Percentiles rank a stretch among this genome's conserved stretches.
Conservation (phyloP, 768 basidiomycete genomes). For the Kwoniella sp. region DNA sequence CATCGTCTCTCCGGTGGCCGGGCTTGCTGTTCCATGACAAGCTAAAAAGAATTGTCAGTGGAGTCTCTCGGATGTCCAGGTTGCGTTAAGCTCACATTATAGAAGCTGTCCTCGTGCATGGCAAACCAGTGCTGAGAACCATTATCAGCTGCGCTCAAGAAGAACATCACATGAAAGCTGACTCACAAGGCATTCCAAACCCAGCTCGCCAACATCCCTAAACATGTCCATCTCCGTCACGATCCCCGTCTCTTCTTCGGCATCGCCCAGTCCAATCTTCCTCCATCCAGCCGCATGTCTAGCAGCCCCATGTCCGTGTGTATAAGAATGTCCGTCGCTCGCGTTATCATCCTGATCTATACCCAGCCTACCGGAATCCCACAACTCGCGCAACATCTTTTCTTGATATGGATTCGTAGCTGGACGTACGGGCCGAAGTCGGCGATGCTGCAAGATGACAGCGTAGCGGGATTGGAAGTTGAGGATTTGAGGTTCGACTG, state of each 20-base stretch:
- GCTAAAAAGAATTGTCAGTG: constrained; percentile 26
- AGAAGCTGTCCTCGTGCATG: constrained; percentile 43
- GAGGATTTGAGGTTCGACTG: constrained; percentile 45
- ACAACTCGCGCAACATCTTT: constrained; percentile 44
- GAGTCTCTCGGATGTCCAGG: not conserved
- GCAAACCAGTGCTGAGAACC: constrained; percentile 39
- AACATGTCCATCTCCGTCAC: constrained; percentile 40
- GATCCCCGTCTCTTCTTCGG: constrained; percentile 14
- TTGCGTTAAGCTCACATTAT: constrained; percentile 29
- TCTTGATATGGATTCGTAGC: constrained; percentile 33
- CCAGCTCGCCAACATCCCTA: constrained; percentile 44
- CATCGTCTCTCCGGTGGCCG: constrained; percentile 33
- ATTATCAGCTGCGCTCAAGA: not conserved
- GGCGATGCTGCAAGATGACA: constrained; percentile 33
- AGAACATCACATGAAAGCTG: not conserved
- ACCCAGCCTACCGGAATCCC: constrained; percentile 28
- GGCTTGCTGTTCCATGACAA: constrained; percentile 44
- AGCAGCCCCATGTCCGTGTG: constrained; percentile 2
- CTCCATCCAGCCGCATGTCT: constrained; percentile 37
- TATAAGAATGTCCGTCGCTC: not conserved
- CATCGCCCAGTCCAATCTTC: constrained; percentile 33
- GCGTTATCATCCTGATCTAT: not conserved
- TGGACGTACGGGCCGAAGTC: constrained; percentile 32
- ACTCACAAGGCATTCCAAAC: constrained; percentile 47
- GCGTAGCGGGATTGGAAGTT: constrained; percentile 48